A percentile compares a stretch with the other conserved stretches of the same genome.
Conservation (phyloP, 805 yeast species). For the Metschnikowia gelsemii region DNA sequence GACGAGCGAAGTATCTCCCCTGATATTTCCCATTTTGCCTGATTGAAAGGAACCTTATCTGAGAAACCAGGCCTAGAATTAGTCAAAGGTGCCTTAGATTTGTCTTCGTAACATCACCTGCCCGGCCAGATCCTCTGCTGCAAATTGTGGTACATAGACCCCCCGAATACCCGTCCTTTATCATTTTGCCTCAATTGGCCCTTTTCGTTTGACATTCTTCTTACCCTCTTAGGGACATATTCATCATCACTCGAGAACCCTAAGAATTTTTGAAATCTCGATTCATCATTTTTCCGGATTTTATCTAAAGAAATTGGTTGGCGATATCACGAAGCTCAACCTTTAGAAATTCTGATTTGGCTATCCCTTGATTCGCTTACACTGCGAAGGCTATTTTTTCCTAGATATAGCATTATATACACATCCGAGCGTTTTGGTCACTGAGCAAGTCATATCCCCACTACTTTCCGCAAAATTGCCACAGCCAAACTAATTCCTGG, state of each 20-base stretch:
- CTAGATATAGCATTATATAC: conserved; percentile 9
- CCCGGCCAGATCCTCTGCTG: neutral
- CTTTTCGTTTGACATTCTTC: too few relatives aligned
- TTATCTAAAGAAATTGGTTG: too few relatives aligned
- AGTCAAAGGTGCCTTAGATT: neutral
- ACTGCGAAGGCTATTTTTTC: conserved; percentile 10
- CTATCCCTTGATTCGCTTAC: conserved; percentile 15
- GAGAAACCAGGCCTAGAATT: neutral
- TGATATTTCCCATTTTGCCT: too few relatives aligned
- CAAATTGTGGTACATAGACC: too few relatives aligned
- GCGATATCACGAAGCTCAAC: too few relatives aligned
- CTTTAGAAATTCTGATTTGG: conserved; percentile 1
- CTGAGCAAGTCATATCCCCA: conserved; percentile 11
- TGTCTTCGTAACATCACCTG: neutral
- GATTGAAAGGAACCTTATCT: neutral
- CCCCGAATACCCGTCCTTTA: too few relatives aligned
- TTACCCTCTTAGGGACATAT: too few relatives aligned
- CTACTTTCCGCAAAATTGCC: conserved; percentile 3
- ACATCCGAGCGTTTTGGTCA: conserved; percentile 8
- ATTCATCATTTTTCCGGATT: neutral
- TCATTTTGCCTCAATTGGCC: conserved; percentile 1
- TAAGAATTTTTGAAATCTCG: neutral
- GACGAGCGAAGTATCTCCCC: conserved; percentile 7
- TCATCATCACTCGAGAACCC: neutral
- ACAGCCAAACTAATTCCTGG: neutral